Evolutionary conservation across 805 yeast genomes (phyloP).

Genomic region (Metschnikowia bowlesiae): DNA sequence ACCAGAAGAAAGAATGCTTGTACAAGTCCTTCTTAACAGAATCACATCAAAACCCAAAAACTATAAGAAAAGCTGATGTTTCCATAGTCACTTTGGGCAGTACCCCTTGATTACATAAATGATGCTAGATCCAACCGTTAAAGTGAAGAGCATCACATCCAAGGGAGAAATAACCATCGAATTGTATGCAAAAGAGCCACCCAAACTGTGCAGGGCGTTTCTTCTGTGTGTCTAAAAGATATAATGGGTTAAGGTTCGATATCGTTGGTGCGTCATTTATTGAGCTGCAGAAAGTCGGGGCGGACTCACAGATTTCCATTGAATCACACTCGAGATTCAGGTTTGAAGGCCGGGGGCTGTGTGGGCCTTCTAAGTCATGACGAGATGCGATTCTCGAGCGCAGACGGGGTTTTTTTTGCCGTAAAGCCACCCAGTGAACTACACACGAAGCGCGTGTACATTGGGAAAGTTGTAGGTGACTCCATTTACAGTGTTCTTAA

Average conservation of each 20-base stretch:
- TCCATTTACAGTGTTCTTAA: too few species aligned
- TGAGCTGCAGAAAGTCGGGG: constrained; percentile 9
- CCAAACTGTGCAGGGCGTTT: constrained; percentile 47
- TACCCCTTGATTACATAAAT: not conserved
- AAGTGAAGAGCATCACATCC: constrained; percentile 51
- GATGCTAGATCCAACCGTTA: constrained; percentile 53
- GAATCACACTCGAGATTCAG: constrained; percentile 53
- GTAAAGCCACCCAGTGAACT: constrained; percentile 42
- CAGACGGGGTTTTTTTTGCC: constrained; percentile 33
- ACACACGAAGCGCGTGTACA: constrained; percentile 37
- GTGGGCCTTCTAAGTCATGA: constrained; percentile 43
- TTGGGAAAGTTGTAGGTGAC: constrained; percentile 60
- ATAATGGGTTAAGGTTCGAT: constrained; percentile 39
- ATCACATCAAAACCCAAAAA: too few species aligned
- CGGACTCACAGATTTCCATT: constrained; percentile 14
- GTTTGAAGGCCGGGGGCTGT: constrained; percentile 51
- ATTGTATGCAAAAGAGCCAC: constrained; percentile 67
- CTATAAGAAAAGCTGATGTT: too few species aligned
- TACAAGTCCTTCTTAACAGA: too few species aligned
- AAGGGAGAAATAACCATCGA: constrained; percentile 62
- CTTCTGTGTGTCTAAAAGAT: constrained; percentile 45
- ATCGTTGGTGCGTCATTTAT: constrained; percentile 30
- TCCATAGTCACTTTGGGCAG: too few species aligned
- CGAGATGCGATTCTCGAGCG: constrained; percentile 13
- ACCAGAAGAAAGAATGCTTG: too few species aligned